A percentile compares a stretch with the other conserved stretches of the same genome.
phyloP scores from a whole-genome alignment of 768 basidiomycete genomes.

The Gautieria morchelliformis region DNA sequence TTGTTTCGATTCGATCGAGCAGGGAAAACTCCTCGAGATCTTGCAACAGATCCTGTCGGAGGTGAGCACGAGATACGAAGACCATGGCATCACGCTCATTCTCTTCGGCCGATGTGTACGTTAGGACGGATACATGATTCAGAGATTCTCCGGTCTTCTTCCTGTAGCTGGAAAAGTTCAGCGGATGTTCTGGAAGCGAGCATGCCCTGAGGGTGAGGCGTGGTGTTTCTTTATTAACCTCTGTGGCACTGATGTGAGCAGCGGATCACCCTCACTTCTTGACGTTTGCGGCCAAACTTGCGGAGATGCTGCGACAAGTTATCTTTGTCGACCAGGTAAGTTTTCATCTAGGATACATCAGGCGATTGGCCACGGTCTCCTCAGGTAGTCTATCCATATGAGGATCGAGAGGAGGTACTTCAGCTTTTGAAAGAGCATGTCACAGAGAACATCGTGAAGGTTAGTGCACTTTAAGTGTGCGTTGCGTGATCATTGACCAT shows the following conservation, averaged over 20 bases:
- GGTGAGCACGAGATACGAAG: slow-evolving; percentile 26
- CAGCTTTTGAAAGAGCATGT: slow-evolving; percentile 83
- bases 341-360: neutral
- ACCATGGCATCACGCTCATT: neutral
- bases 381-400: slow-evolving; percentile 46
- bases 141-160: slow-evolving; percentile 58
- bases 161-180: slow-evolving; percentile 46
- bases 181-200: slow-evolving; percentile 49
- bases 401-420: slow-evolving; percentile 51
- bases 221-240: neutral
- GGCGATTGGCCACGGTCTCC: neutral
- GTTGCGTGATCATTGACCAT: neutral
- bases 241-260: slow-evolving; percentile 19
- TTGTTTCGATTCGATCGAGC: slow-evolving; percentile 95
- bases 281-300: slow-evolving; percentile 57
- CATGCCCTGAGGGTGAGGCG: slow-evolving; percentile 54
- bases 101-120: neutral
- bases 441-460: slow-evolving; percentile 87
- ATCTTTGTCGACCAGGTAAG: slow-evolving; percentile 81
- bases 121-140: slow-evolving; percentile 66
- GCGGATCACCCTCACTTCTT: slow-evolving; percentile 74
- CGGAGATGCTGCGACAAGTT: slow-evolving; percentile 55
- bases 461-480: neutral
- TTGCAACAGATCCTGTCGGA: slow-evolving; percentile 64
- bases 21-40: slow-evolving; percentile 73